Base-by-base conservation (phyloP, 805 yeast species). In the Kazachstania viticola region DNA sequence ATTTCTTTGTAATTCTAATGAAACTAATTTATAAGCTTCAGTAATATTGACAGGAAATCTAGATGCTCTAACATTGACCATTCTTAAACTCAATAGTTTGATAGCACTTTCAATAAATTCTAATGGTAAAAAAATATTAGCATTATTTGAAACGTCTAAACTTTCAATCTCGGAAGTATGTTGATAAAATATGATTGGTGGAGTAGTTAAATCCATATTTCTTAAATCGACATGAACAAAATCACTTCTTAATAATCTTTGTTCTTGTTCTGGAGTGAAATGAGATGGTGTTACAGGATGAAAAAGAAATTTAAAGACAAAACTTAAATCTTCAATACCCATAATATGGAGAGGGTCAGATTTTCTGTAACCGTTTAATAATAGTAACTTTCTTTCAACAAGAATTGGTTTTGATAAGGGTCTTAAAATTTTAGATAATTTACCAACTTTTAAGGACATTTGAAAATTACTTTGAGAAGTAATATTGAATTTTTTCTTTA, bases 71-170 rank as follows among this genome's bases (percentile, higher is more conserved):
- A 80, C 79, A 39, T 75, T 67, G 1, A 81, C 73, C 62, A 76
- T 82, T 34, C 74, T 67, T 39, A 85, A 64, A 32, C 71, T 69
- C 17, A 70, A 66, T 46, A 85, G 62, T 46, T 81, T 81, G 25
- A 73, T 69, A 42, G 94, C 82, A 16, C 79, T 57, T 50, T 84
- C 94, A 46, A 87, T 75, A 51, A 87, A 87, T 49, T 85, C 95
- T 34, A 73, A 60, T 0, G 96, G 94, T 21, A 87, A 62, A 37
- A 75, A 73, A 32, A 88, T 77, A 13, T 93, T 79, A 4, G 95
- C 94, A 51, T 87, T 87, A 40, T 79, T 73, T 2, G 93, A 79
- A 7, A 84, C 83, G 54, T 87, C 88, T 38, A 87, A 63, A 38
- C 76, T 67, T 44, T 79, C 80, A 36, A 87, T 83, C 39, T 82